Evolutionary conservation across 148 eudicot genomes (phyloP).

Genomic region (Persicaria tinctoria): DNA sequence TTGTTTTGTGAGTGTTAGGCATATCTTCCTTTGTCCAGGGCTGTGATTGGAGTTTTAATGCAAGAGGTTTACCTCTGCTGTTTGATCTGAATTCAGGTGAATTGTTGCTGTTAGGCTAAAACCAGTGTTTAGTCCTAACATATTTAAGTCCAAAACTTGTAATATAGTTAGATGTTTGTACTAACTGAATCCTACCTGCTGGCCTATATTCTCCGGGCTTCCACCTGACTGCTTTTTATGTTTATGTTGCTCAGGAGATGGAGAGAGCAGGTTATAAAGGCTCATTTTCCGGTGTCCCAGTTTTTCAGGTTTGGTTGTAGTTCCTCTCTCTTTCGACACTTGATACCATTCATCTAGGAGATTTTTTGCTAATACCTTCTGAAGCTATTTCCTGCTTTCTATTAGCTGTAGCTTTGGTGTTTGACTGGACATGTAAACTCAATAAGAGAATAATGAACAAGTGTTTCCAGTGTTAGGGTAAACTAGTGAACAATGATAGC

Average conservation of each 20-base stretch:
- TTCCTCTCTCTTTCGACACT: not conserved
- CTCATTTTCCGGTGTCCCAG: conserved; percentile 75
- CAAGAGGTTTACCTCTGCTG: too few species aligned
- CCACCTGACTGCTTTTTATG: not conserved
- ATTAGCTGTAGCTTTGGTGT: not conserved
- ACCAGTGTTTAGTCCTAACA: too few species aligned
- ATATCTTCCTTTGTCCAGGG: too few species aligned
- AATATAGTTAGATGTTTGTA: not conserved
- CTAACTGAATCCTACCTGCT: not conserved
- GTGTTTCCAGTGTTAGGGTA: not conserved
- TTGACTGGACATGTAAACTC: not conserved
- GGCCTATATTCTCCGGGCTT: not conserved
- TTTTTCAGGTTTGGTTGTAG: conserved; percentile 68
- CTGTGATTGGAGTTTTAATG: too few species aligned
- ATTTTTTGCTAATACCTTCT: not conserved
- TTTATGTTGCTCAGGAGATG: conserved; percentile 40
- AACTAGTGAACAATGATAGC: not conserved
- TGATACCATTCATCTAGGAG: not conserved
- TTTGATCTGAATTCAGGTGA: too few species aligned
- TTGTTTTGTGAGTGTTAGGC: too few species aligned
- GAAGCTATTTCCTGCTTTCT: not conserved
- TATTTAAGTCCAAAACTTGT: too few species aligned
- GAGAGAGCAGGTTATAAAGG: conserved; percentile 46
- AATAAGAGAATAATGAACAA: not conserved
- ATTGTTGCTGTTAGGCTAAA: too few species aligned